Evolutionary conservation across 2,329 filamentous ascomycete species (phyloP), one percentile per base, ranked within the genome.

Genomic region (Ascocoryne sarcoides): DNA sequence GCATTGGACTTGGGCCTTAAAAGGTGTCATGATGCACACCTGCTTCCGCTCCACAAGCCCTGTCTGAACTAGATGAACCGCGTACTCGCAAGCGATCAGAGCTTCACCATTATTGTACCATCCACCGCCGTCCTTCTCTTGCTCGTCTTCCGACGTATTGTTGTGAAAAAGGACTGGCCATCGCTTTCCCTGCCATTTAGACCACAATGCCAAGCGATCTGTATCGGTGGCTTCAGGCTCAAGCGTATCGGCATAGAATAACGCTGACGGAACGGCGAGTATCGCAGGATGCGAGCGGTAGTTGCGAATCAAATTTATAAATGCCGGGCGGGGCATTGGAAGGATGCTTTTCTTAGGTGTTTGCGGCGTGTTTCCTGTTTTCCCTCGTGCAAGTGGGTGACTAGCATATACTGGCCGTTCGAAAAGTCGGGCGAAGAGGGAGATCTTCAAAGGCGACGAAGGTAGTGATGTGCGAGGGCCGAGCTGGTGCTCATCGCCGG

Each of bases 241-340:
- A 3, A 50, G 43, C 1, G 48, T 50, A 20, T 50, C 48, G 8
- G 30, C 12, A 28, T 50, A 50, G 32, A 50, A 50, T 8, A 46
- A 23, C 7, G 45, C 21, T 4, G 48, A 48, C 30, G 48, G 48
- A 10, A 50, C 44, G 4, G 48, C 48, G n/a, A 50, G 48, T 34
- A 50, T 50, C 10, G 48, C 48, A 9, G 48, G 48, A 33, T 50
- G 48, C 4, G 48, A 50, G 8, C 48, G 35, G 16, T 50, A 50
- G 32, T 50, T 50, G 3, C 48, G 43, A 12, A 50, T 48, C 10
- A 50, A 42, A 39, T 50, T 50, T 35, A 42, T 35, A 32, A 50
- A 50, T 2, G 48, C 43, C 2, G 48, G 48, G 4, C 48, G 48
- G 10, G 29, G 5, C 9, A 48, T 48, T 4, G 48, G 48, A 37